phyloP scores from a whole-genome alignment of 1,139 yeast genomes.

The Pichia sp. region DNA sequence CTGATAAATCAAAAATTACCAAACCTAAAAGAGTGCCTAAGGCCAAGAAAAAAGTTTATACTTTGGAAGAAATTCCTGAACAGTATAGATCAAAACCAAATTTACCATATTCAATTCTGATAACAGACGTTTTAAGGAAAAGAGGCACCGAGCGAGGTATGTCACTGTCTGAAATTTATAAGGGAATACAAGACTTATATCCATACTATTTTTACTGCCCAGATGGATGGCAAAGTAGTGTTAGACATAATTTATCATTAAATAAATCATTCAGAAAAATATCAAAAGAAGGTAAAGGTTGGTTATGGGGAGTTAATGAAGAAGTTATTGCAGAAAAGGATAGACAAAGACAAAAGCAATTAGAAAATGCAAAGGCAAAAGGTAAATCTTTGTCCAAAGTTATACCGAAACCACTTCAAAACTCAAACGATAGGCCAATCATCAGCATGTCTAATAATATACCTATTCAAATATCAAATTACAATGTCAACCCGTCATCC shows the following conservation, averaged over 20 bases:
- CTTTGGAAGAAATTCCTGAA: conserved; percentile 76
- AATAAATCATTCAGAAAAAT: conserved; percentile 79
- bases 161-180: conserved; percentile 79
- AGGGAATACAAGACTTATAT: conserved; percentile 76
- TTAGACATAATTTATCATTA: conserved; percentile 78
- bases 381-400: conserved; percentile 17
- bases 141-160: conserved; percentile 61
- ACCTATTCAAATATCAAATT: conserved; percentile 3
- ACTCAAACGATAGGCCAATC: background rate
- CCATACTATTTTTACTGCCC: conserved; percentile 92
- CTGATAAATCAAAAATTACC: conserved; percentile 20
- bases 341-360: conserved; percentile 61
- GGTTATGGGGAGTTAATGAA: conserved; percentile 91
- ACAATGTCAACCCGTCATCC: background rate
- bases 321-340: conserved; percentile 77
- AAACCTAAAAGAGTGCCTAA: conserved; percentile 43
- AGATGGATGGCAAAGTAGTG: conserved; percentile 96
- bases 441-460: background rate
- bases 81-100: conserved; percentile 80
- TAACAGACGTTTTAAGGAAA: conserved; percentile 69
- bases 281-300: conserved; percentile 77
- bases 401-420: conserved; percentile 1
- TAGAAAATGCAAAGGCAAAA: conserved; percentile 35
- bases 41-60: conserved; percentile 53
- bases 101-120: conserved; percentile 69